Percentiles rank a stretch among this genome's conserved stretches.
phyloP scores from a whole-genome alignment of 768 basidiomycete genomes.

The Podaxis rugospora region DNA sequence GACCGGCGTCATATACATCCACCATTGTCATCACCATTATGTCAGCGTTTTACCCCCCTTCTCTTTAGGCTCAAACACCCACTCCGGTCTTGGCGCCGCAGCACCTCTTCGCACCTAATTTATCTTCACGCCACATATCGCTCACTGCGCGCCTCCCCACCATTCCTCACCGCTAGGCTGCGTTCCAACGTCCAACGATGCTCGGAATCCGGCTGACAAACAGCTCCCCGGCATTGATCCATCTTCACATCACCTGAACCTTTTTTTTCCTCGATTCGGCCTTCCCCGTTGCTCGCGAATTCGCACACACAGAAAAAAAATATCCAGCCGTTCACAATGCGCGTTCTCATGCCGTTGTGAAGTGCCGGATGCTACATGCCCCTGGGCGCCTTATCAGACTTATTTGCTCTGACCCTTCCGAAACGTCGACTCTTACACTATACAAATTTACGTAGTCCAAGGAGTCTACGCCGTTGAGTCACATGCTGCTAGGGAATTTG shows the following conservation, averaged over 20 bases:
- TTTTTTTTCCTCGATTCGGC: background rate
- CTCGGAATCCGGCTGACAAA: background rate
- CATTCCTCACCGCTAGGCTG: background rate
- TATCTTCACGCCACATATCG: background rate
- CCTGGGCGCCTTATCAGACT: background rate
- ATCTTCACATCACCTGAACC: background rate
- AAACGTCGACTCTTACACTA: background rate
- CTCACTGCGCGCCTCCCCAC: background rate
- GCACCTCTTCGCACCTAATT: background rate
- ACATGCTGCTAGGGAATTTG: too few species aligned
- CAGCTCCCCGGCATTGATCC: background rate
- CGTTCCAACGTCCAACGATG: background rate
- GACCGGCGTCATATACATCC: slow-evolving; percentile 9
- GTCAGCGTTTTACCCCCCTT: slow-evolving; percentile 2
- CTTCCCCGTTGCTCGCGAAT: background rate
- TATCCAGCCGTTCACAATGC: background rate
- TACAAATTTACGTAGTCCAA: background rate
- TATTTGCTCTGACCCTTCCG: background rate
- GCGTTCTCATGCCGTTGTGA: background rate
- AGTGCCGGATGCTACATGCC: background rate
- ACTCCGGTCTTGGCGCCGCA: background rate
- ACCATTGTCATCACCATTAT: slow-evolving; percentile 3
- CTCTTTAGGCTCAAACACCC: background rate
- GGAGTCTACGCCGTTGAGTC: background rate
- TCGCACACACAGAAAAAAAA: background rate